These are phyloP conservation scores for Peterozyma toletana DNA, from an alignment of 805 yeast species.

Conservation along the genomic window DNA sequence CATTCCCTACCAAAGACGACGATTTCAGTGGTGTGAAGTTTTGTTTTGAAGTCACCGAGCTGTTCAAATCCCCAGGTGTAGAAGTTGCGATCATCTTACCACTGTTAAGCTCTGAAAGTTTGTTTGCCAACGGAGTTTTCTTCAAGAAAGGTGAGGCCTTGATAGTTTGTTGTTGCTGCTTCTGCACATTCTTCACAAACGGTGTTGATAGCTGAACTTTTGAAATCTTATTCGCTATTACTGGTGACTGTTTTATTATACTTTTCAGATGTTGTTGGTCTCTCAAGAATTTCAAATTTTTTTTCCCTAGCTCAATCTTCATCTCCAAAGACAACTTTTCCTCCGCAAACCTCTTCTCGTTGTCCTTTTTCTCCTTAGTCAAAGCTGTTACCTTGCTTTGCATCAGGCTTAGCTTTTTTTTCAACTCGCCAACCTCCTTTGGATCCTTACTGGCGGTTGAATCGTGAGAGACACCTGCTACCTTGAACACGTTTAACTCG, in stretches of 20 bases:
- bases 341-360: conserved; percentile 5
- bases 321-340: conserved; percentile 7
- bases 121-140: not conserved
- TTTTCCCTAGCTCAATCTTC: conserved; percentile 8
- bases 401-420: not conserved
- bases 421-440: not conserved
- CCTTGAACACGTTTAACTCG: not conserved
- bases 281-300: conserved; percentile 3
- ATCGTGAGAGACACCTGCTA: not conserved
- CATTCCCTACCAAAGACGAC: not conserved
- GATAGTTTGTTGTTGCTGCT: not conserved
- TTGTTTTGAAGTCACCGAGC: not conserved
- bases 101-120: not conserved
- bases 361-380: conserved; percentile 4
- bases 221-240: not conserved
- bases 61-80: not conserved
- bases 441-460: not conserved
- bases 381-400: not conserved
- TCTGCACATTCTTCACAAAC: not conserved
- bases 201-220: not conserved
- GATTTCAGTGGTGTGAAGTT: not conserved
- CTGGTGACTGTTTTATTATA: conserved; percentile 5
- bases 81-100: not conserved
- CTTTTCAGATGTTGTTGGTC: conserved; percentile 2
- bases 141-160: not conserved